Evolutionary conservation across 768 basidiomycete genomes (phyloP).

Genomic region (Dioszegia crocea): DNA sequence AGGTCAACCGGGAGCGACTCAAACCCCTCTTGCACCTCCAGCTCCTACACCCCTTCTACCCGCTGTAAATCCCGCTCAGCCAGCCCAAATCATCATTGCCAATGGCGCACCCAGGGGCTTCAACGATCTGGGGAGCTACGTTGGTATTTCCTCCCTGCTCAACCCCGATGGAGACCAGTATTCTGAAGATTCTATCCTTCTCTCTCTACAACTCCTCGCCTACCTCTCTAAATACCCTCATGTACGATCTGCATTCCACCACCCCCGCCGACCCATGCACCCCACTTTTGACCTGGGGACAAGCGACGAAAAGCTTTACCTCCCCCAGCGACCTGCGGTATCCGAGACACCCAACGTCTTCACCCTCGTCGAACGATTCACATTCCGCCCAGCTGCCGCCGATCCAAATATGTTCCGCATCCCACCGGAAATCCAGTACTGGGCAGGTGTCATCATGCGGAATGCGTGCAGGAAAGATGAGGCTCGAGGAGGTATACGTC

Average conservation of each 20-base stretch:
- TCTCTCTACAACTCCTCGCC: slow-evolving; percentile 85
- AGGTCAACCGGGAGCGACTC: slow-evolving; percentile 73
- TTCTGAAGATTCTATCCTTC: slow-evolving; percentile 88
- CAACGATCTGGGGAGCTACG: slow-evolving; percentile 44
- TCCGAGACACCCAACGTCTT: slow-evolving; percentile 69
- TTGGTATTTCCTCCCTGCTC: slow-evolving; percentile 35
- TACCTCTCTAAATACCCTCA: slow-evolving; percentile 98
- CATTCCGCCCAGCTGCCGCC: slow-evolving; percentile 80
- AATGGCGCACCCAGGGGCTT: slow-evolving; percentile 49
- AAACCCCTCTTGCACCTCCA: slow-evolving; percentile 32
- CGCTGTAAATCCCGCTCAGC: neutral
- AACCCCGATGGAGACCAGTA: slow-evolving; percentile 54
- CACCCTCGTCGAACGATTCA: slow-evolving; percentile 92
- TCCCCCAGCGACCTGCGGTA: slow-evolving; percentile 46
- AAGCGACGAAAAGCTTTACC: slow-evolving; percentile 15
- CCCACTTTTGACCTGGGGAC: slow-evolving; percentile 41
- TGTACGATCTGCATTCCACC: slow-evolving; percentile 92
- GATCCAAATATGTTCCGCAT: slow-evolving; percentile 68
- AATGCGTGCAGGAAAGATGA: slow-evolving; percentile 99
- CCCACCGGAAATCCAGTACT: slow-evolving; percentile 90
- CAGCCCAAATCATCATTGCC: slow-evolving; percentile 45
- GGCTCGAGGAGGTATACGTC: slow-evolving; percentile 80
- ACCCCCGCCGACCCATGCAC: slow-evolving; percentile 55
- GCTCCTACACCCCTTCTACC: slow-evolving; percentile 20
- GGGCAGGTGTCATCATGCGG: slow-evolving; percentile 99